Conservation (phyloP, 2,329 filamentous ascomycete genomes). For the Xylogone sp. region DNA sequence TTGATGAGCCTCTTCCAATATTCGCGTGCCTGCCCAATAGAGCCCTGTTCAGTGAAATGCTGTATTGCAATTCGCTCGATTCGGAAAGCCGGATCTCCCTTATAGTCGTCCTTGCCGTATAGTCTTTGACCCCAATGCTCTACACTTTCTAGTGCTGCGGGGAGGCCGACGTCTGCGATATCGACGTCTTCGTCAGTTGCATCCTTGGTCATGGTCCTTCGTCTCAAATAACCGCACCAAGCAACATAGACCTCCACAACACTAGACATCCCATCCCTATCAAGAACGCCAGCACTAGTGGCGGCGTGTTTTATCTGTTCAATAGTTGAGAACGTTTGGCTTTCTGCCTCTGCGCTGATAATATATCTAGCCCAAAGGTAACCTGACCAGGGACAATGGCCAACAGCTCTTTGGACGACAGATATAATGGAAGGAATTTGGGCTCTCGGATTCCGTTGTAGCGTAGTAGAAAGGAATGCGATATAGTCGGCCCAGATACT, state of each 20-base stretch:
- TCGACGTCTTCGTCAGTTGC: slow-evolving; percentile 80
- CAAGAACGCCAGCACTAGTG: slow-evolving; percentile 79
- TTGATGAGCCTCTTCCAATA: slow-evolving; percentile 70
- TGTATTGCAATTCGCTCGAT: slow-evolving; percentile 91
- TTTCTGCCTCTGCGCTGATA: slow-evolving; percentile 75
- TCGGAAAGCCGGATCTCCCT: slow-evolving; percentile 84
- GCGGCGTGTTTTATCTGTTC: slow-evolving; percentile 90
- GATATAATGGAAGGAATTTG: slow-evolving; percentile 54
- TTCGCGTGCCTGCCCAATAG: slow-evolving; percentile 70
- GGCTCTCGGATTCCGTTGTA: slow-evolving; percentile 27
- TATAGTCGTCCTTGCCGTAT: slow-evolving; percentile 68
- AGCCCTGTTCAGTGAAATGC: slow-evolving; percentile 80
- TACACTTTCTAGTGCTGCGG: slow-evolving; percentile 81
- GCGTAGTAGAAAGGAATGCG: slow-evolving; percentile 21
- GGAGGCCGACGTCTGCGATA: slow-evolving; percentile 84
- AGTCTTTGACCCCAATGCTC: slow-evolving; percentile 69
- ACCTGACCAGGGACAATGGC: slow-evolving; percentile 92
- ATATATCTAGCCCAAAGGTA: slow-evolving; percentile 88
- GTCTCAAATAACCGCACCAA: slow-evolving; percentile 92
- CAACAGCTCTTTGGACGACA: slow-evolving; percentile 75
- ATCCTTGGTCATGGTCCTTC: slow-evolving; percentile 72
- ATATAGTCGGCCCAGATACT: slow-evolving; percentile 76
- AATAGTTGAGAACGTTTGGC: slow-evolving; percentile 72
- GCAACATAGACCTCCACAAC: slow-evolving; percentile 88
- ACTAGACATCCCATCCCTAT: slow-evolving; percentile 81